A percentile compares a stretch with the other conserved stretches of the same genome.
phyloP scores from a whole-genome alignment of 768 basidiomycete genomes.

The Roridomyces roridus region DNA sequence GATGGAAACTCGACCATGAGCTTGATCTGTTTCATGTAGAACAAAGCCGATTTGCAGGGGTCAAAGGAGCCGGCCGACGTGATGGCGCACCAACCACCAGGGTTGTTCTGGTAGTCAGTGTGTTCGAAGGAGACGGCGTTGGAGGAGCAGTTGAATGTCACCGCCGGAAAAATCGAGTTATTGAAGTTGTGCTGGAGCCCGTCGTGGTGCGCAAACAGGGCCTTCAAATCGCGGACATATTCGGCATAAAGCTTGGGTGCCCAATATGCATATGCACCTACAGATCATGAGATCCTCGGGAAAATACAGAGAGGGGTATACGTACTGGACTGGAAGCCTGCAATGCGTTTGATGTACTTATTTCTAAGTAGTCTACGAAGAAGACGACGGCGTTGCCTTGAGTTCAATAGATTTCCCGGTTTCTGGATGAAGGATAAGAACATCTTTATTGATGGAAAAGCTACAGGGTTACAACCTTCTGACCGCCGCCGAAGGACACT shows the following conservation, averaged over 20 bases:
- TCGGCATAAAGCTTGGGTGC: not conserved
- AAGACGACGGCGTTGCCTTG: not conserved
- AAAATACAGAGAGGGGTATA: not conserved
- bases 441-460: not conserved
- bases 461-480: not conserved
- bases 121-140: not conserved
- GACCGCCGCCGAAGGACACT: constrained; percentile 4
- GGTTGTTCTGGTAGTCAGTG: not conserved
- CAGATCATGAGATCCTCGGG: not conserved
- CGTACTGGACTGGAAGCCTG: constrained; percentile 5
- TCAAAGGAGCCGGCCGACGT: constrained; percentile 23
- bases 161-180: not conserved
- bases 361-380: not conserved
- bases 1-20: constrained; percentile 27
- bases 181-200: not conserved
- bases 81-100: constrained; percentile 16
- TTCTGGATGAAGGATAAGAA: not conserved
- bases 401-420: not conserved
- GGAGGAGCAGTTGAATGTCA: constrained; percentile 23
- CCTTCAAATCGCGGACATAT: not conserved
- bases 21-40: constrained; percentile 20
- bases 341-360: not conserved
- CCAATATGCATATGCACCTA: not conserved
- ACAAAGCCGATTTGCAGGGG: constrained; percentile 19
- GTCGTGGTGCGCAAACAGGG: not conserved